Percentiles rank a stretch among this genome's conserved stretches.
These are phyloP conservation scores for Diaporthe citriasiana DNA, from an alignment of 2,329 filamentous ascomycete genomes.

Conservation along the genomic window DNA sequence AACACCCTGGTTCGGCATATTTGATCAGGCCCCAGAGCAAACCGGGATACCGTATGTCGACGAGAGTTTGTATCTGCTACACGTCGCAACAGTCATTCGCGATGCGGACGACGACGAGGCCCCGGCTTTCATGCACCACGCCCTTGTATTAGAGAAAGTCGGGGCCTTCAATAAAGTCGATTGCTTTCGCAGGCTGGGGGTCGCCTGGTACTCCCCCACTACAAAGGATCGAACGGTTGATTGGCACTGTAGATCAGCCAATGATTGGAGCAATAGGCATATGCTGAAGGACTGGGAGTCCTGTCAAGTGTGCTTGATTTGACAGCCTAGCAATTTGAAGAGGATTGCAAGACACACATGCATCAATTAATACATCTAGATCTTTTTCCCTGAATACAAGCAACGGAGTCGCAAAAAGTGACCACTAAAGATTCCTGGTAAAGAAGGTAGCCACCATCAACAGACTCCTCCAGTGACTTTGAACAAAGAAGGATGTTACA, in stretches of 20 bases:
- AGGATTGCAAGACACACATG: background rate
- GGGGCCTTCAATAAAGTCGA: background rate
- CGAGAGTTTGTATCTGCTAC: background rate
- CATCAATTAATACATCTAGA: background rate
- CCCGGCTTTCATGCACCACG: background rate
- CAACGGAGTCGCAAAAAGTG: no score
- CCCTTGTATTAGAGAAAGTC: background rate
- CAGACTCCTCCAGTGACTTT: no score
- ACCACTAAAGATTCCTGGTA: no score
- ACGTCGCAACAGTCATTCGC: background rate
- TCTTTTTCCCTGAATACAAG: no score
- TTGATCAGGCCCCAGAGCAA: background rate
- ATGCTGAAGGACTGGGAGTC: background rate
- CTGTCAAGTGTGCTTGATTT: background rate
- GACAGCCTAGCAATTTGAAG: background rate
- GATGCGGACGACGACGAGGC: background rate
- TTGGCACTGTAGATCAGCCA: background rate
- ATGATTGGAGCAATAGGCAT: background rate
- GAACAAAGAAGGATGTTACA: no score
- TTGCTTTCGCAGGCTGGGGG: conserved; percentile 11
- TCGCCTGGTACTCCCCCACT: background rate
- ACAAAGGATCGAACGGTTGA: rapidly evolving
- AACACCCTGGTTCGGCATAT: background rate
- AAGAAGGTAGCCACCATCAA: no score
- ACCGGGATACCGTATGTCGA: background rate